A percentile compares a stretch with the other conserved stretches of the same genome.
Evolutionary conservation across 495 filamentous ascomycete genomes (phyloP).

Genomic region (Hypoxylon crocopeplum): DNA sequence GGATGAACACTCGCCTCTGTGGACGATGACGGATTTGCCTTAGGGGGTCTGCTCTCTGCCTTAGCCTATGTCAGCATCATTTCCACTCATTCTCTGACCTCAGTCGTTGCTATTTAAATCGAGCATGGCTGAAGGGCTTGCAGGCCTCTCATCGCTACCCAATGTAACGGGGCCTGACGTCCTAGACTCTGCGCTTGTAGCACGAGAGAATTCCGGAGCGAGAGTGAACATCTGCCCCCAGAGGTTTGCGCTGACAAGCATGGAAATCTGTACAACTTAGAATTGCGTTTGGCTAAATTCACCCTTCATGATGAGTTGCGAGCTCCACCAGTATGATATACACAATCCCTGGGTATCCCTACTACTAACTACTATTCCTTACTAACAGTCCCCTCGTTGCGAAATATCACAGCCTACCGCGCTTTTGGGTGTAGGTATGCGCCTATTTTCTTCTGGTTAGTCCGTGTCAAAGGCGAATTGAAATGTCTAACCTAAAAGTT

Average conservation of each 20-base stretch:
- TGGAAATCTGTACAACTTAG: conserved; percentile 66
- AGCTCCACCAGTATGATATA: conserved; percentile 72
- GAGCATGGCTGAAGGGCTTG: conserved; percentile 1
- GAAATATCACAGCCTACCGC: too few species aligned
- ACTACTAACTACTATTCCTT: too few species aligned
- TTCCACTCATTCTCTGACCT: conserved; percentile 1
- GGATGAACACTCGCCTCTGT: conserved; percentile 54
- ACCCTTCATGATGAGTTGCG: conserved; percentile 58
- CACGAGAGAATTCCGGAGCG: conserved; percentile 63
- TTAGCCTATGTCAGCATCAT: conserved; percentile 39
- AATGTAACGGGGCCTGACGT: conserved; percentile 51
- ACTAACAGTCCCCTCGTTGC: too few species aligned
- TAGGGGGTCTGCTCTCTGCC: conserved; percentile 42
- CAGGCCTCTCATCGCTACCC: conserved; percentile 21
- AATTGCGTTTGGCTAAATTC: conserved; percentile 63
- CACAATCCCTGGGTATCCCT: too few species aligned
- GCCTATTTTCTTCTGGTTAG: too few species aligned
- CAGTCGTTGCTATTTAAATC: neutral
- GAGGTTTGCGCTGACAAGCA: conserved; percentile 63
- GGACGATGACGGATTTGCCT: neutral
- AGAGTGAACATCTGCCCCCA: conserved; percentile 68
- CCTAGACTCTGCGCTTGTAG: conserved; percentile 53
- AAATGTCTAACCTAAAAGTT: neutral
- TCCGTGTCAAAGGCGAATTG: too few species aligned
- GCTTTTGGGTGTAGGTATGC: too few species aligned